These are phyloP conservation scores for Coemansia sp. DNA, from an alignment of 192 early-diverging fungal species.

Conservation along the genomic window DNA sequence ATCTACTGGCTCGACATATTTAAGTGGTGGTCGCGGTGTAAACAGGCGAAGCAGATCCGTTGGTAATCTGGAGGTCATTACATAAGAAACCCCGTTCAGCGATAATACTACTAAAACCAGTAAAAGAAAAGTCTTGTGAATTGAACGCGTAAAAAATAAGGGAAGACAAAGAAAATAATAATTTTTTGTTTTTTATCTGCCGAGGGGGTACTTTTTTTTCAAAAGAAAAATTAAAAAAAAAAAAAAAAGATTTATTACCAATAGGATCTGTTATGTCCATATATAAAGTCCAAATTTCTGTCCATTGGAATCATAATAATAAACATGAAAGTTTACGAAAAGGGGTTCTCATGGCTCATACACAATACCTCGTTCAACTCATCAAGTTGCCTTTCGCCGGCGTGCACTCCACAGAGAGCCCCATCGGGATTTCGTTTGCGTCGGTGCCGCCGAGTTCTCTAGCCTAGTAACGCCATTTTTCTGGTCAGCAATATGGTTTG, in stretches of 20 bases:
- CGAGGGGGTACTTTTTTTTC: too few relatives aligned
- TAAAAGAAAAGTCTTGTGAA: not conserved
- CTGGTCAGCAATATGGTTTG: not conserved
- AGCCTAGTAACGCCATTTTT: not conserved
- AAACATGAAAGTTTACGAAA: too few relatives aligned
- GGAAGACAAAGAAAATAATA: not conserved
- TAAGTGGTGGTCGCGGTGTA: slow-evolving; percentile 44
- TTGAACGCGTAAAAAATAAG: not conserved
- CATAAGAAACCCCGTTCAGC: not conserved
- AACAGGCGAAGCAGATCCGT: slow-evolving; percentile 49
- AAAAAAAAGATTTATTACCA: too few relatives aligned
- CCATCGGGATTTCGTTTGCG: slow-evolving; percentile 36
- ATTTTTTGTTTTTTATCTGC: not conserved
- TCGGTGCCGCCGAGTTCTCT: not conserved
- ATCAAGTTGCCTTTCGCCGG: slow-evolving; percentile 30
- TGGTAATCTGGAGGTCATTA: slow-evolving; percentile 50
- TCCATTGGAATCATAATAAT: too few relatives aligned
- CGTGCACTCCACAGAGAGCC: slow-evolving; percentile 43
- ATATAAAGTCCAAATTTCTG: too few relatives aligned
- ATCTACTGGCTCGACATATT: slow-evolving; percentile 30
- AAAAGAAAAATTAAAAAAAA: too few relatives aligned
- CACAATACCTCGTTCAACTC: not conserved
- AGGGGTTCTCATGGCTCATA: not conserved
- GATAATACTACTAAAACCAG: not conserved
- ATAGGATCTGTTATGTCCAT: too few relatives aligned